A percentile compares a stretch with the other conserved stretches of the same genome.
phyloP scores from a whole-genome alignment of 140 eudicot species.

The Senecio squalidus region DNA sequence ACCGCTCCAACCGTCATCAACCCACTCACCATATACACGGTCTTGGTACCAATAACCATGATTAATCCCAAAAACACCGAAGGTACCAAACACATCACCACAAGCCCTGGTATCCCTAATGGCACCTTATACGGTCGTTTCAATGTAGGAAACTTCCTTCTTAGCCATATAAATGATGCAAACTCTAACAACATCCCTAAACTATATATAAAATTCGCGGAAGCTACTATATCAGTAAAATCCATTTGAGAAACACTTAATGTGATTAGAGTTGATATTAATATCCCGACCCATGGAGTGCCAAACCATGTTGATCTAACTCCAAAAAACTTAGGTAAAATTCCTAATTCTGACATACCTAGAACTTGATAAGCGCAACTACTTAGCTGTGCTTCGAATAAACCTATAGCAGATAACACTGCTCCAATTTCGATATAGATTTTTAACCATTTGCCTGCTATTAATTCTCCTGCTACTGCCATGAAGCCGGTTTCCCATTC shows the following conservation, averaged over 20 bases:
- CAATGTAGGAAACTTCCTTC: conserved; percentile 49
- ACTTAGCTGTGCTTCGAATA: conserved; percentile 76
- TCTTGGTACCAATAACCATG: conserved; percentile 62
- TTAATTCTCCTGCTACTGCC: conserved; percentile 58
- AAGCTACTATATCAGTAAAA: conserved; percentile 46
- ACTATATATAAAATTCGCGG: conserved; percentile 71
- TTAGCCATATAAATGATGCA: conserved; percentile 56
- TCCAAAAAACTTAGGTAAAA: conserved; percentile 53
- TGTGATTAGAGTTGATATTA: conserved; percentile 42
- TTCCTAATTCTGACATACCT: conserved; percentile 70
- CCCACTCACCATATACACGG: conserved; percentile 55
- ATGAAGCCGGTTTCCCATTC: conserved; percentile 68
- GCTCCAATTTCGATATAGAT: conserved; percentile 80
- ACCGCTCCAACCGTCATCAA: conserved; percentile 63
- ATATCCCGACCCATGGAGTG: conserved; percentile 76
- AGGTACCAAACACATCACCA: conserved; percentile 66
- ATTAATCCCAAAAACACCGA: conserved; percentile 53
- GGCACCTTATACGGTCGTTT: conserved; percentile 67
- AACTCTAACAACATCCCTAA: conserved; percentile 81
- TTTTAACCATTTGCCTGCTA: conserved; percentile 70
- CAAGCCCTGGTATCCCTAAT: conserved; percentile 41
- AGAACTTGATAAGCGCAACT: conserved; percentile 56
- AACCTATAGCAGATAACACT: conserved; percentile 54
- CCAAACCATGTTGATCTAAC: conserved; percentile 58
- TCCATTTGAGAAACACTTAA: conserved; percentile 46